Evolutionary conservation across 306 rosid genomes (phyloP), one percentile per base, ranked within the genome.

Genomic region (Cajanus cajan): DNA sequence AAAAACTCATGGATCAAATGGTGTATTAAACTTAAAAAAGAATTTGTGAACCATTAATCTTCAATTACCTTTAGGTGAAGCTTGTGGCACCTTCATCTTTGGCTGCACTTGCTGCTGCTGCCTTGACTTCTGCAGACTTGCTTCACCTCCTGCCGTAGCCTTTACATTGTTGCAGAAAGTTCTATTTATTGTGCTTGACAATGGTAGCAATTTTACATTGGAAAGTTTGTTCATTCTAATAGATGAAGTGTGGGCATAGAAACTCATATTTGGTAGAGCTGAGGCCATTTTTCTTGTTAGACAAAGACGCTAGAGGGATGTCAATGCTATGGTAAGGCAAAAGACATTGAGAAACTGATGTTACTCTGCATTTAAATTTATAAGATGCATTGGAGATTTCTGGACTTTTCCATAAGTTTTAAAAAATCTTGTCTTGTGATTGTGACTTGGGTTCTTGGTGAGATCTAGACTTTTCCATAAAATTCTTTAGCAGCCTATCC

Each of bases 21-120:
- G 3, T 28, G 31, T 28, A 28, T 28, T 28, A 28, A 28, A 3
- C 31, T 28, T 28, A 28, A 28, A 28, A 28, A 28, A 18, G 28
- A 5, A 51, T 34, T 33, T 11, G 43, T 21, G 33, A 65, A 54
- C 7, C 13, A 41, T 33, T 47, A 48, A 8, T 71, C 15, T 66
- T 64, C 9, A 62, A 70, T 65, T 83, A 78, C 86, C 86, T 72
- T 52, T 65, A 16, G 86, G 80, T 34, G 66, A 65, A 72, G 66
- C 16, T 64, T 83, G 83, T 44, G 40, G 68, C 16, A 55, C 77
- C 68, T 10, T 78, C 76, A 67, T 73, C 68, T 45, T 66, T 73
- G 72, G 72, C 21, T 34, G 63, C 34, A 39, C 6, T 36, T 67
- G 66, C 36, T 58, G 68, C 41, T 82, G 82, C 63, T 70, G 74